phyloP scores from a whole-genome alignment of 129 eudicot genomes.

The Artemisia tridentata region DNA sequence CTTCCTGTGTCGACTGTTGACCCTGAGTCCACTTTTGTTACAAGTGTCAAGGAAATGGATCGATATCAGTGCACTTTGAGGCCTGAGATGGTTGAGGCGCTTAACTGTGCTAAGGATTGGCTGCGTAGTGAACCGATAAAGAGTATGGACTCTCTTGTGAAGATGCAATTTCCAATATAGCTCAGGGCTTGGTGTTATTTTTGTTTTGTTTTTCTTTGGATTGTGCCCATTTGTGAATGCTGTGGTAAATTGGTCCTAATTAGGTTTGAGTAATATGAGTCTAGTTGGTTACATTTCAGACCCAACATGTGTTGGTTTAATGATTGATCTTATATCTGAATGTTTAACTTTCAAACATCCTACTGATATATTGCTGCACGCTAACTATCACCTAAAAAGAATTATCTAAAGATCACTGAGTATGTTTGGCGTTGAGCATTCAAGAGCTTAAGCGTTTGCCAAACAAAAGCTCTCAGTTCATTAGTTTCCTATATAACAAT shows the following conservation, averaged over 20 bases:
- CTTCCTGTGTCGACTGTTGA: slow-evolving; percentile 61
- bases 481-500: neutral
- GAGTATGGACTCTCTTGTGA: slow-evolving; percentile 30
- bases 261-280: slow-evolving; percentile 12
- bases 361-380: neutral
- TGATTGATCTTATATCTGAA: slow-evolving; percentile 4
- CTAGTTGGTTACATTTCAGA: slow-evolving; percentile 15
- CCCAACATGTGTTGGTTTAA: neutral
- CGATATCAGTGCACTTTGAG: slow-evolving; percentile 56
- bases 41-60: slow-evolving; percentile 60
- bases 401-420: neutral
- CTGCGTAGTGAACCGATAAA: slow-evolving; percentile 35
- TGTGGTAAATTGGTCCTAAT: slow-evolving; percentile 27
- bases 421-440: too few relatives aligned
- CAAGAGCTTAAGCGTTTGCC: too few relatives aligned
- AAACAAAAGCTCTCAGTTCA: neutral
- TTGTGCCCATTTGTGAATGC: slow-evolving; percentile 23
- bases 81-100: slow-evolving; percentile 80
- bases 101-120: slow-evolving; percentile 79
- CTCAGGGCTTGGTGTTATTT: neutral
- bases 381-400: neutral
- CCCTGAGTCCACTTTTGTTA: slow-evolving; percentile 47
- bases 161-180: slow-evolving; percentile 70
- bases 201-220: neutral
- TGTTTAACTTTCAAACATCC: neutral